phyloP scores from a whole-genome alignment of 331 rosid species.

The Quercus lobata region DNA sequence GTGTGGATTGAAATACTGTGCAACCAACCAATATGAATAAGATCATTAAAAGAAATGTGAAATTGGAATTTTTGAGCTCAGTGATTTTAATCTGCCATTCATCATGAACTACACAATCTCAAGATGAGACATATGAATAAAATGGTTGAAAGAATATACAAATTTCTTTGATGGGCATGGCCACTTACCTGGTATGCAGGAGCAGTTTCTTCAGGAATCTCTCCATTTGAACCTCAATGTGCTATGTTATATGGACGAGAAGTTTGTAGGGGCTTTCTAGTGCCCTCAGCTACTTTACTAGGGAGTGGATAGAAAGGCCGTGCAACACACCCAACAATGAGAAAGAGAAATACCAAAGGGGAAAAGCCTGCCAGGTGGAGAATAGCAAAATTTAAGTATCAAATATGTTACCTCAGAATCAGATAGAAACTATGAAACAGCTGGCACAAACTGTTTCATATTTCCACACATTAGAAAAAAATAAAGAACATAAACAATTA shows the following conservation, averaged over 20 bases:
- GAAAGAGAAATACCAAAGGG: slow-evolving; percentile 35
- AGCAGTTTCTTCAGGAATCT: slow-evolving; percentile 90
- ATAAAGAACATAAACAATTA: not conserved
- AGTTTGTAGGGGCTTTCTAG: slow-evolving; percentile 60
- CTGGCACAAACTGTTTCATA: not conserved
- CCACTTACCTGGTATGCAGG: slow-evolving; percentile 67
- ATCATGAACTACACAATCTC: not conserved
- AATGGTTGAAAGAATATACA: not conserved
- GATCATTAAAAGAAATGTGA: not conserved
- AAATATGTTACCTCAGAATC: not conserved
- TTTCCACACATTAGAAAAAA: not conserved
- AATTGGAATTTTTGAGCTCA: not conserved
- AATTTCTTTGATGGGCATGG: slow-evolving; percentile 1
- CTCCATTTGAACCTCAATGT: slow-evolving; percentile 97
- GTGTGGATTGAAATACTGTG: not conserved
- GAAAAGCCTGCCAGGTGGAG: slow-evolving; percentile 44
- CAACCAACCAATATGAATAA: not conserved
- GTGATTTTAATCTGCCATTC: not conserved
- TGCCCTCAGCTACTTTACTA: slow-evolving; percentile 25
- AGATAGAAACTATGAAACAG: not conserved
- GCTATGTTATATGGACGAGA: slow-evolving; percentile 81
- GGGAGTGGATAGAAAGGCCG: slow-evolving; percentile 78
- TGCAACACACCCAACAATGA: slow-evolving; percentile 55
- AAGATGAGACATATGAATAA: not conserved
- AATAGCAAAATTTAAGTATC: not conserved